phyloP scores from a whole-genome alignment of 495 filamentous ascomycete genomes.

The Penicillium cosmopolitanum region DNA sequence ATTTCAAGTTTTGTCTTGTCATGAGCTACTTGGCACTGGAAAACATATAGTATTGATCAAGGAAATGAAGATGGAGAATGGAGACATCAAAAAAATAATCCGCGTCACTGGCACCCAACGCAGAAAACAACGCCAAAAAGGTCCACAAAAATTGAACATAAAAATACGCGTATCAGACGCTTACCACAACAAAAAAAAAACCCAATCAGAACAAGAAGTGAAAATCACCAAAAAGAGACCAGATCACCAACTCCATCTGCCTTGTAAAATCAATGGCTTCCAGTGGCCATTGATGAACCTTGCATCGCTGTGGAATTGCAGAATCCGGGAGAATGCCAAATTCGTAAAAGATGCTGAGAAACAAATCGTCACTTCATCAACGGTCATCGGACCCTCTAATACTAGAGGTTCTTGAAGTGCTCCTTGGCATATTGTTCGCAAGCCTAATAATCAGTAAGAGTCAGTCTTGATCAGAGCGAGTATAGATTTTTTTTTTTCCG shows the following conservation, averaged over 20 bases:
- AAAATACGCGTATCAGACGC: slow-evolving; percentile 2
- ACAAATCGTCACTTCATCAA: slow-evolving; percentile 47
- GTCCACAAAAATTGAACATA: slow-evolving; percentile 7
- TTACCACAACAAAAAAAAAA: slow-evolving; percentile 3
- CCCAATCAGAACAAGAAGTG: neutral
- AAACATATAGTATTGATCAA: slow-evolving; percentile 31
- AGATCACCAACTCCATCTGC: slow-evolving; percentile 41
- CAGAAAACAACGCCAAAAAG: slow-evolving; percentile 15
- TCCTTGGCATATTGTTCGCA: slow-evolving; percentile 99
- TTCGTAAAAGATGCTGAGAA: slow-evolving; percentile 38
- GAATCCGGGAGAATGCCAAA: slow-evolving; percentile 41
- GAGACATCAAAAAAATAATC: slow-evolving; percentile 36
- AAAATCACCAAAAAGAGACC: slow-evolving; percentile 20
- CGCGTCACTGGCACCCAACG: slow-evolving; percentile 19
- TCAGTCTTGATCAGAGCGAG: slow-evolving; percentile 9
- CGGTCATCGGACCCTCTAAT: slow-evolving; percentile 27
- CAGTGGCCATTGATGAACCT: slow-evolving; percentile 24
- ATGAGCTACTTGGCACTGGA: slow-evolving; percentile 14
- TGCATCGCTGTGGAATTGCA: slow-evolving; percentile 40
- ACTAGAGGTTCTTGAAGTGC: slow-evolving; percentile 69
- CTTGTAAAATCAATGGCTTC: slow-evolving; percentile 28
- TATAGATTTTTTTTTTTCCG: slow-evolving; percentile 6
- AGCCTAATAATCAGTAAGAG: slow-evolving; percentile 57
- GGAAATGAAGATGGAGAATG: slow-evolving; percentile 20
- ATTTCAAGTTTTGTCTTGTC: slow-evolving; percentile 4